Percentiles rank a stretch among this genome's conserved stretches.
phyloP scores from a whole-genome alignment of 108 stramenopile genomes.

The Nitzschia inconspicua region DNA sequence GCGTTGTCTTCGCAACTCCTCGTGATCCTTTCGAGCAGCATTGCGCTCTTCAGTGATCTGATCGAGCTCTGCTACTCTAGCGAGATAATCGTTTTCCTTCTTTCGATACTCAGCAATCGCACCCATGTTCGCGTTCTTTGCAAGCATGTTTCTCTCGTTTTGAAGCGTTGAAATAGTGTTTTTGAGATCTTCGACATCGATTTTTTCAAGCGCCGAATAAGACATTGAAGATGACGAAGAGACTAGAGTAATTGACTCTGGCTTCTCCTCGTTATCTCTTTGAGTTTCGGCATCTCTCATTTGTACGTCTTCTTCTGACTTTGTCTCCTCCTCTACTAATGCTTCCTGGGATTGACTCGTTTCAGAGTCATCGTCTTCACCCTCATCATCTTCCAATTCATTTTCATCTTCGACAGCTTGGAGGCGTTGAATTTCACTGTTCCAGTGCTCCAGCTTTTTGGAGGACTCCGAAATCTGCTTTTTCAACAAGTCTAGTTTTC shows the following conservation, averaged over 20 bases:
- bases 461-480: slow-evolving; percentile 65
- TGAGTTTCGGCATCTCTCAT: slow-evolving; percentile 13
- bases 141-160: slow-evolving; percentile 70
- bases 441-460: slow-evolving; percentile 59
- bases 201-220: slow-evolving; percentile 55
- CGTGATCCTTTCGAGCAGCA: slow-evolving; percentile 75
- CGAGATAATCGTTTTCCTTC: slow-evolving; percentile 88
- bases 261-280: slow-evolving; percentile 5
- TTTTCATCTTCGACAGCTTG: slow-evolving; percentile 45
- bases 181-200: slow-evolving; percentile 60
- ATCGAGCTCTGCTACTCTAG: slow-evolving; percentile 89
- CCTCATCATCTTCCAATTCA: slow-evolving; percentile 45
- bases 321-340: slow-evolving; percentile 6
- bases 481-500: slow-evolving; percentile 67
- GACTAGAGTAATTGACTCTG: neutral
- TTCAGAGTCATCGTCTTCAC: slow-evolving; percentile 35
- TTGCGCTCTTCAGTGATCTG: slow-evolving; percentile 85
- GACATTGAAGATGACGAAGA: slow-evolving; percentile 42
- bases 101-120: slow-evolving; percentile 92
- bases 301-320: slow-evolving; percentile 7
- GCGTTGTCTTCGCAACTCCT: slow-evolving; percentile 90
- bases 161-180: slow-evolving; percentile 71
- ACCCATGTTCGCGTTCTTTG: slow-evolving; percentile 91
- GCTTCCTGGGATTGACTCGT: slow-evolving; percentile 7
- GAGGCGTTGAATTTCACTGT: slow-evolving; percentile 62